These are phyloP conservation scores for Coffea eugenioides DNA, from an alignment of 257 asterid genomes.

Conservation along the genomic window DNA sequence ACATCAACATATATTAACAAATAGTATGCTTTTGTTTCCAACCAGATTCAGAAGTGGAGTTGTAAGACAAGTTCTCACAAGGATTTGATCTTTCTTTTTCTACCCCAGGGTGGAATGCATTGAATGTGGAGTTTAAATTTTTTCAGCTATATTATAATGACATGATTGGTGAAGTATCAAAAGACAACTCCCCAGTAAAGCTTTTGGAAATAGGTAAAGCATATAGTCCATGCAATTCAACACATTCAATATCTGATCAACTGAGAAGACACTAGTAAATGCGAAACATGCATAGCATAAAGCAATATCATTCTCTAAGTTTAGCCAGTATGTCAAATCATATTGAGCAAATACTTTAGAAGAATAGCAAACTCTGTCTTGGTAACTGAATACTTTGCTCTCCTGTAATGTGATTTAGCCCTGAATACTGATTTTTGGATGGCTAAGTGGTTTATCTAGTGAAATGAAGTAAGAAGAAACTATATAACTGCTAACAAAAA, in stretches of 20 bases:
- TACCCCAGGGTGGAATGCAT: not conserved
- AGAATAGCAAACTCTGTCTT: not conserved
- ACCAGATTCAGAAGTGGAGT: not conserved
- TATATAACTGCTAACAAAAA: not conserved
- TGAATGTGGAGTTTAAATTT: not conserved
- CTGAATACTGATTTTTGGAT: not conserved
- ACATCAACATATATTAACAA: constrained; percentile 21
- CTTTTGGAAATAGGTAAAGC: too few species aligned
- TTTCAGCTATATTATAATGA: not conserved
- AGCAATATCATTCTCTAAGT: not conserved
- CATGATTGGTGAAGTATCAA: not conserved
- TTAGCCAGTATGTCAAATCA: not conserved
- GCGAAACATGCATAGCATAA: not conserved
- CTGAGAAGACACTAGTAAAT: not conserved
- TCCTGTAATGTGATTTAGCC: not conserved
- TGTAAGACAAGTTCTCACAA: not conserved
- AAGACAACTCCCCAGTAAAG: not conserved
- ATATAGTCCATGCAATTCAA: not conserved
- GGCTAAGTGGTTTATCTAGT: not conserved
- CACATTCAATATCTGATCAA: not conserved
- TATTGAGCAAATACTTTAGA: not conserved
- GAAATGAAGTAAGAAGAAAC: too few species aligned
- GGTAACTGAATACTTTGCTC: too few species aligned
- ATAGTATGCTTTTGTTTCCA: constrained; percentile 12
- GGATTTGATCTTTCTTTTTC: not conserved